phyloP scores from a whole-genome alignment of 2,329 filamentous ascomycete species.

The Colletotrichum sp. region DNA sequence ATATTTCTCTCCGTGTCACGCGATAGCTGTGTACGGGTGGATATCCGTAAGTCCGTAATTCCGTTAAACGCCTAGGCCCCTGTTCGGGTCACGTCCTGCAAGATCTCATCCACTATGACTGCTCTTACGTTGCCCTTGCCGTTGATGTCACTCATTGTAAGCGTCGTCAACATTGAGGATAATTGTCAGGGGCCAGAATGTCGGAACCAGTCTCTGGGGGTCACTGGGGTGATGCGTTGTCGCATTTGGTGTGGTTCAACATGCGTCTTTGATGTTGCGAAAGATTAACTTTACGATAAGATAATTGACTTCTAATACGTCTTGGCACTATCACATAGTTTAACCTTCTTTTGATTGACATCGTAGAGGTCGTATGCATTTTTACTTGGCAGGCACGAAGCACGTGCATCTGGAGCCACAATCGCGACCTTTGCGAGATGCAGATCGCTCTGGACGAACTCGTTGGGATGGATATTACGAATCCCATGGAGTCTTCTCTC shows the following conservation, averaged over 20 bases:
- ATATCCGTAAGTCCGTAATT: background rate
- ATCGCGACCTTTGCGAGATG: background rate
- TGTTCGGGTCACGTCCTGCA: background rate
- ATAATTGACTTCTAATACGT: too few species aligned
- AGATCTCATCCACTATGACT: background rate
- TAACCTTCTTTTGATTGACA: background rate
- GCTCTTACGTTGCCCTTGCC: background rate
- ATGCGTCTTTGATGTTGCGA: background rate
- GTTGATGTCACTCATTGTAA: background rate
- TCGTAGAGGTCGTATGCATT: accelerated
- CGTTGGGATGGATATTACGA: background rate
- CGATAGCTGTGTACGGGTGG: background rate
- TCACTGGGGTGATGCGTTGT: background rate
- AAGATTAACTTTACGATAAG: background rate
- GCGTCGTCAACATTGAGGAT: background rate
- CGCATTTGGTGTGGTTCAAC: background rate
- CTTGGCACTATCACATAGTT: background rate
- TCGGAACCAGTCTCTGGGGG: background rate
- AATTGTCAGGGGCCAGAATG: background rate
- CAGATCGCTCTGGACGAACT: background rate
- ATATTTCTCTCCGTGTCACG: background rate
- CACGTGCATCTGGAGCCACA: background rate
- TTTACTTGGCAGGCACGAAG: background rate
- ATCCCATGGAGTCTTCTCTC: background rate
- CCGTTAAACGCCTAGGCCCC: background rate